These are phyloP conservation scores for Colletotrichum sublineola DNA, from an alignment of 2,329 filamentous ascomycete genomes.

Conservation along the genomic window DNA sequence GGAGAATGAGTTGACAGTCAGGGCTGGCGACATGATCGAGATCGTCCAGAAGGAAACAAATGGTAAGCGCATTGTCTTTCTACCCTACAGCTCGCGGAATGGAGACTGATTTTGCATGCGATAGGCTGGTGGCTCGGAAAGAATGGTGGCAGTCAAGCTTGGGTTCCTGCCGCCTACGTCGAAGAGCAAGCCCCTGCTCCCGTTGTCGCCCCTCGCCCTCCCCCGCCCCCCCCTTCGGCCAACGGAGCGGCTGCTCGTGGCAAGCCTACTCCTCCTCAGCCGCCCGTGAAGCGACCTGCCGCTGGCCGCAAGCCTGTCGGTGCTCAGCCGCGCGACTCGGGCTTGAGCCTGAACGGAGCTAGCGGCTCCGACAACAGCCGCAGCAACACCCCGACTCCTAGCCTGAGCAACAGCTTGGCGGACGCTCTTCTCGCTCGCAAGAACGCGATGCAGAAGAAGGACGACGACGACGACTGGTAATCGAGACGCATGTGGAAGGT, in stretches of 20 bases:
- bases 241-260: constrained; percentile 62
- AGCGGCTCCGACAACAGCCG: constrained; percentile 73
- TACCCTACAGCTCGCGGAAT: background rate
- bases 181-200: constrained; percentile 81
- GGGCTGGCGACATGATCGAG: constrained; percentile 84
- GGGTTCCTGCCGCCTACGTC: constrained; percentile 94
- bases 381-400: constrained; percentile 79
- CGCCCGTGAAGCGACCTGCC: constrained; percentile 84
- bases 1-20: constrained; percentile 86
- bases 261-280: constrained; percentile 81
- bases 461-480: constrained; percentile 79
- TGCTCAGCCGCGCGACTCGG: constrained; percentile 77
- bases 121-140: constrained; percentile 97
- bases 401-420: constrained; percentile 79
- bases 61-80: constrained; percentile 68
- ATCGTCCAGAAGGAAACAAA: constrained; percentile 96
- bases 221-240: constrained; percentile 72
- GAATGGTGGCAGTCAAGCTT: constrained; percentile 80
- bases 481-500: constrained; percentile 34
- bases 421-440: constrained; percentile 84
- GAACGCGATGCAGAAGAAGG: constrained; percentile 79
- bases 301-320: constrained; percentile 78
- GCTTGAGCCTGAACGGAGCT: constrained; percentile 70
- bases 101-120: constrained; percentile 50
- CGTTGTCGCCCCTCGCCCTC: constrained; percentile 71